Evolutionary conservation across 2,329 filamentous ascomycete species (phyloP).

Genomic region (Cladophialophora yegresii): DNA sequence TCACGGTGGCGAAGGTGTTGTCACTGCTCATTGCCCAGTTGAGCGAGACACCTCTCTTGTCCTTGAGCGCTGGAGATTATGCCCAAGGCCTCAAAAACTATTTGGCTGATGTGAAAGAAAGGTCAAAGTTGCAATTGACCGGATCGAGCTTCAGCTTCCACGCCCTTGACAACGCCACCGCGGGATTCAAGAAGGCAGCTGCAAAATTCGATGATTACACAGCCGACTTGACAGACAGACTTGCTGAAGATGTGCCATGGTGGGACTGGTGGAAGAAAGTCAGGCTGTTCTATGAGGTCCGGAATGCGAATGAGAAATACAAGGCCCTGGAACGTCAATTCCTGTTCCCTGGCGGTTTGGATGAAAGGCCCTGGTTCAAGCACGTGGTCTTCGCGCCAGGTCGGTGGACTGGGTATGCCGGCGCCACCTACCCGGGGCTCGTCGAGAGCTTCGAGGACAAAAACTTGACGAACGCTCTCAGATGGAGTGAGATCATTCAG

Average conservation of each 20-base stretch:
- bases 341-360: constrained; percentile 72
- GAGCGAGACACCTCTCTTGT: constrained; percentile 62
- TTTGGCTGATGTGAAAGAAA: constrained; percentile 41
- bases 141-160: constrained; percentile 30
- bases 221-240: constrained; percentile 50
- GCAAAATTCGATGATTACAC: constrained; percentile 56
- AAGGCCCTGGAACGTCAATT: constrained; percentile 82
- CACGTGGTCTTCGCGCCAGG: constrained; percentile 92
- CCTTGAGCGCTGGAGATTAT: constrained; percentile 67
- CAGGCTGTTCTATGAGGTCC: constrained; percentile 64
- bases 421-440: constrained; percentile 67
- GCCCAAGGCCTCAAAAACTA: constrained; percentile 56
- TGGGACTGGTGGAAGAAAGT: constrained; percentile 73
- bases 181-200: constrained; percentile 52
- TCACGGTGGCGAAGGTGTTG: constrained; percentile 66
- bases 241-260: constrained; percentile 65
- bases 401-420: constrained; percentile 86
- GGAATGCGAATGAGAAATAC: constrained; percentile 74
- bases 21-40: constrained; percentile 64
- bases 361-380: constrained; percentile 84
- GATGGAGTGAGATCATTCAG: constrained; percentile 40
- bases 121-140: constrained; percentile 22
- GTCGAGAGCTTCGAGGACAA: constrained; percentile 61
- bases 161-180: constrained; percentile 53
- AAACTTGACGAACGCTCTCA: constrained; percentile 48